Conservation (phyloP, 208 protist genomes). For the Trichomonas vaginalis region DNA sequence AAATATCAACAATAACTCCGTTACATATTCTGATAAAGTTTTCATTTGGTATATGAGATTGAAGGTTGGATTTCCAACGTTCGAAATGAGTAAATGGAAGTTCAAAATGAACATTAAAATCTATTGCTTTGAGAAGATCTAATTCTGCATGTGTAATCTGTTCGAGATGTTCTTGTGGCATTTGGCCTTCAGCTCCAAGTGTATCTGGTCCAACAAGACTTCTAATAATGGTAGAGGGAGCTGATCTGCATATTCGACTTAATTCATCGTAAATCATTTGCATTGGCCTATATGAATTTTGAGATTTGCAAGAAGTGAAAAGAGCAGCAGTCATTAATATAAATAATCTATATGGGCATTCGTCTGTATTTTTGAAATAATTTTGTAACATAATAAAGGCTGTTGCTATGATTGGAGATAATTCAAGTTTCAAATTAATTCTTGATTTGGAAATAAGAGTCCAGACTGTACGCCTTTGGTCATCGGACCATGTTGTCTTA, state of each 20-base stretch:
- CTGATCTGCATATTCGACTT: background rate
- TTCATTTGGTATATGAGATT: background rate
- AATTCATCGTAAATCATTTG: background rate
- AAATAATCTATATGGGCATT: background rate
- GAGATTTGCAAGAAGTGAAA: background rate
- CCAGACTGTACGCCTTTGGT: background rate
- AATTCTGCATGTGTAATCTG: background rate
- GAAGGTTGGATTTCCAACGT: background rate
- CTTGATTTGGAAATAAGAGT: background rate
- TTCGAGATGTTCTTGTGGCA: background rate
- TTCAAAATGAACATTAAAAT: background rate
- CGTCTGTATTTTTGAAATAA: background rate
- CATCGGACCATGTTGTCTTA: background rate
- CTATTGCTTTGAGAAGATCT: background rate
- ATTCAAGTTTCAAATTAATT: background rate
- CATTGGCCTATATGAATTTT: background rate
- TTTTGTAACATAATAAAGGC: background rate
- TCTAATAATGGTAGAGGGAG: background rate
- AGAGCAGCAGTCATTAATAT: background rate
- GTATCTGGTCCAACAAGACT: background rate
- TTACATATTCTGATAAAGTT: background rate
- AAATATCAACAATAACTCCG: background rate
- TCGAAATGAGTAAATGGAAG: background rate
- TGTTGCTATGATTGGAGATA: background rate
- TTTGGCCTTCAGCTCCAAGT: background rate